Evolutionary conservation across 805 yeast species (phyloP).

Genomic region (Kazachstania psychrophila): DNA sequence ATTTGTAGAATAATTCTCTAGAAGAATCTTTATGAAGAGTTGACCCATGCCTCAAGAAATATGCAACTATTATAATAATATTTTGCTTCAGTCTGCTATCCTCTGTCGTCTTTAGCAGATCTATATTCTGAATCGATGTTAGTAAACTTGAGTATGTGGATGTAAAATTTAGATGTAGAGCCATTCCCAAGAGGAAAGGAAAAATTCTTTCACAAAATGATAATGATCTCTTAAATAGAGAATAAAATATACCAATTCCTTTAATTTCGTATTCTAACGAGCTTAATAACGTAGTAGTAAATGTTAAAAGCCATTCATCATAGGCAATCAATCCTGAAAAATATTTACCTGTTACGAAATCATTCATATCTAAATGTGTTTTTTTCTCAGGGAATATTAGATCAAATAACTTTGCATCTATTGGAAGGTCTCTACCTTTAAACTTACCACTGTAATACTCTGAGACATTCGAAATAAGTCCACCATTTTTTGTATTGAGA

Average conservation of each 20-base stretch:
- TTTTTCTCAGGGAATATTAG: too few species aligned
- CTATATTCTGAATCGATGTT: too few species aligned
- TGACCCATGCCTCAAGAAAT: conserved; percentile 22
- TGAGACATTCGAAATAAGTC: too few species aligned
- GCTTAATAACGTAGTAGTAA: conserved; percentile 6
- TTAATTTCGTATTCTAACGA: conserved; percentile 7
- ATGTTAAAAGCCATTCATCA: conserved; percentile 7
- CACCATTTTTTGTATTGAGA: too few species aligned
- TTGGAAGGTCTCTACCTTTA: too few species aligned
- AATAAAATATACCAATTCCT: conserved; percentile 6
- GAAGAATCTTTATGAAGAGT: conserved; percentile 11
- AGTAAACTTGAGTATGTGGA: too few species aligned
- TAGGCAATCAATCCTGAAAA: conserved; percentile 1
- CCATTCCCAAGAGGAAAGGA: conserved; percentile 8
- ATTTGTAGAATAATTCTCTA: conserved; percentile 11
- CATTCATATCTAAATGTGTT: background rate
- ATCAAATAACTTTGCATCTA: too few species aligned
- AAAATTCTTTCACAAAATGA: conserved; percentile 3
- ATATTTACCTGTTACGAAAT: background rate
- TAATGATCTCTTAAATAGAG: background rate
- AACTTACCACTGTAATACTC: too few species aligned
- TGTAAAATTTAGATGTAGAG: conserved; percentile 2
- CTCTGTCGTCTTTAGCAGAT: conserved; percentile 5
- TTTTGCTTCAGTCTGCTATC: conserved; percentile 4
- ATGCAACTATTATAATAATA: conserved; percentile 20